A percentile compares a stretch with the other conserved stretches of the same genome.
Evolutionary conservation across 2,329 filamentous ascomycete species (phyloP).

Genomic region (Seiridium cupressi): DNA sequence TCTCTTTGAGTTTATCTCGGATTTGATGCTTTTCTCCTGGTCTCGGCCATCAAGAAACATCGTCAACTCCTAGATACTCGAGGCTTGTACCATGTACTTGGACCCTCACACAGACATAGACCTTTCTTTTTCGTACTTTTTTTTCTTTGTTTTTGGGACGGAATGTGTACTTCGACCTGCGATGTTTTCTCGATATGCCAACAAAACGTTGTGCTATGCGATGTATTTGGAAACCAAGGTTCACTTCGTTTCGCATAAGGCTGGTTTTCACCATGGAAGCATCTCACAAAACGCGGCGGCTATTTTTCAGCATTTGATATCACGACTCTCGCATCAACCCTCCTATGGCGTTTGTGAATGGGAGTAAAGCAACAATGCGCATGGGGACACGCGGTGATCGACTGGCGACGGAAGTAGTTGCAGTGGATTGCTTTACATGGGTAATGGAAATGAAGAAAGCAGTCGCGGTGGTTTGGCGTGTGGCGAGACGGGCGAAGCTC

Average conservation of each 20-base stretch:
- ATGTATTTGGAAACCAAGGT: neutral
- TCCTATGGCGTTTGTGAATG: too few relatives aligned
- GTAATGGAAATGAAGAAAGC: neutral
- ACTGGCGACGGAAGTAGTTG: neutral
- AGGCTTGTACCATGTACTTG: conserved; percentile 25
- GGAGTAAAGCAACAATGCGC: too few relatives aligned
- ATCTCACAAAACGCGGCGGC: neutral
- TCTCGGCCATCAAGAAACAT: conserved; percentile 1
- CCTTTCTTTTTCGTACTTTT: conserved; percentile 16
- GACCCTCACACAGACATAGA: conserved; percentile 24
- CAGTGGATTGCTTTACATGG: neutral
- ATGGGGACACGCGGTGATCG: too few relatives aligned
- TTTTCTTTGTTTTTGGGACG: neutral
- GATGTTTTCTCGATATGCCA: conserved; percentile 4
- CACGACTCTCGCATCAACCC: too few relatives aligned
- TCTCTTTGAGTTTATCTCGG: conserved; percentile 11
- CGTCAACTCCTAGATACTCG: conserved; percentile 11
- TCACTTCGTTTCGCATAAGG: neutral
- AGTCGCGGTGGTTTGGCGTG: neutral
- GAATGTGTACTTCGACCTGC: conserved; percentile 9
- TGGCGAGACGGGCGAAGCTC: neutral
- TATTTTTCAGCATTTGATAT: too few relatives aligned
- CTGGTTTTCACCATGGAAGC: neutral
- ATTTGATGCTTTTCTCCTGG: conserved; percentile 15
- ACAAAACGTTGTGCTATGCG: conserved; percentile 9